Percentiles rank a stretch among this genome's conserved stretches.
Evolutionary conservation across 1,139 yeast species (phyloP).

Genomic region (Sugiyamaella paludigena): DNA sequence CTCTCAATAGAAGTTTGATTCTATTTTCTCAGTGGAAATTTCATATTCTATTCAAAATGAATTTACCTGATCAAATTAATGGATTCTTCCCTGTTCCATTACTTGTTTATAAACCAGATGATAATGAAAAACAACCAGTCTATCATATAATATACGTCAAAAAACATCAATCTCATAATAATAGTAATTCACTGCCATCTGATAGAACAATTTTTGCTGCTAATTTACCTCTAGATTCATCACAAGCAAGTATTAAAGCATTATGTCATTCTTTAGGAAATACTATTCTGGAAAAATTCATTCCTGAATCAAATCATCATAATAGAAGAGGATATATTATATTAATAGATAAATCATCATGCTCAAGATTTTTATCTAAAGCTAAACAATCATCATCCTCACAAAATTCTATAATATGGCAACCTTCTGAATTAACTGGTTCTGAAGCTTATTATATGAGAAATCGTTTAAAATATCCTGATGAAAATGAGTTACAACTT

Average conservation of each 20-base stretch:
- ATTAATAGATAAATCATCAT: slow-evolving; percentile 73
- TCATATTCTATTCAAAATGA: too few relatives aligned
- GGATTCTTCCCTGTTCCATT: slow-evolving; percentile 57
- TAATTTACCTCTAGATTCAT: slow-evolving; percentile 68
- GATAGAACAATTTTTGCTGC: slow-evolving; percentile 64
- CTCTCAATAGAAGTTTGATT: too few relatives aligned
- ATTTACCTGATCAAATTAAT: slow-evolving; percentile 42
- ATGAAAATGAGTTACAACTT: slow-evolving; percentile 47
- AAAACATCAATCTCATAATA: slow-evolving; percentile 30
- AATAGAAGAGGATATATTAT: slow-evolving; percentile 55
- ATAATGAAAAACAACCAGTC: slow-evolving; percentile 16
- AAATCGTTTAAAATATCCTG: slow-evolving; percentile 41
- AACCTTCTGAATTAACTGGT: slow-evolving; percentile 15
- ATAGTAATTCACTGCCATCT: slow-evolving; percentile 40
- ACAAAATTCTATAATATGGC: slow-evolving; percentile 18
- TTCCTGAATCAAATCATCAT: slow-evolving; percentile 32
- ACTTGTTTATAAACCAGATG: slow-evolving; percentile 38
- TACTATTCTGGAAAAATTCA: slow-evolving; percentile 54
- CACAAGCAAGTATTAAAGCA: slow-evolving; percentile 51
- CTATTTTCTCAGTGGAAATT: too few relatives aligned
- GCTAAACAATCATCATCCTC: slow-evolving; percentile 42
- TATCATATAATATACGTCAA: slow-evolving; percentile 34
- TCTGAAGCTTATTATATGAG: slow-evolving; percentile 39
- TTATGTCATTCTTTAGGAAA: slow-evolving; percentile 58
- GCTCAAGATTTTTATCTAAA: slow-evolving; percentile 61